Evolutionary conservation across 1,284 basidiomycete species (phyloP).

Genomic region (Cryptococcus maquisensis): DNA sequence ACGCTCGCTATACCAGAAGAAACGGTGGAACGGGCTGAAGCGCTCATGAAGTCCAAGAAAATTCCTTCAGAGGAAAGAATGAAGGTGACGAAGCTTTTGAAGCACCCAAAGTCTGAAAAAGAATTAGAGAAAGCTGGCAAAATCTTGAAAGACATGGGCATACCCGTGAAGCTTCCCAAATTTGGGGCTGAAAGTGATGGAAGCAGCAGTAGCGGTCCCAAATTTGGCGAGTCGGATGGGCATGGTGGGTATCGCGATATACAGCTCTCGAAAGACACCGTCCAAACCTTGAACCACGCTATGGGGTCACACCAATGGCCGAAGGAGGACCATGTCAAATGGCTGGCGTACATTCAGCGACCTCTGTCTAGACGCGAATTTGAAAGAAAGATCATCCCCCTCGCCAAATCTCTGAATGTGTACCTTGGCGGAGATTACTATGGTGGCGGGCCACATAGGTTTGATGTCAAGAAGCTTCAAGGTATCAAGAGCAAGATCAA

Average conservation of each 20-base stretch:
- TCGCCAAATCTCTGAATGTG: constrained; percentile 4
- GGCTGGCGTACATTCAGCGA: constrained; percentile 1
- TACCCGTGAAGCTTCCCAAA: constrained; percentile 1
- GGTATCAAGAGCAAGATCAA: neutral
- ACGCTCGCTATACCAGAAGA: constrained; percentile 9
- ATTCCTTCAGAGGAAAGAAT: neutral
- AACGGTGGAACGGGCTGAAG: constrained; percentile 4
- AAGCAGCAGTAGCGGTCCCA: neutral
- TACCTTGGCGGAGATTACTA: constrained; percentile 6
- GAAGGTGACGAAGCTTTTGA: constrained; percentile 1
- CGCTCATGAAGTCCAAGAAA: neutral
- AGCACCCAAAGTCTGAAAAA: constrained; percentile 5
- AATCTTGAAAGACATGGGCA: constrained; percentile 1
- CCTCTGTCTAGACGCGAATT: constrained; percentile 6
- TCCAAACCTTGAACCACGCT: neutral
- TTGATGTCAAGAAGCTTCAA: constrained; percentile 1
- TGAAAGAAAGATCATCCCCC: constrained; percentile 7
- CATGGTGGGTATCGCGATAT: constrained; percentile 10
- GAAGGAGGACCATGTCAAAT: neutral
- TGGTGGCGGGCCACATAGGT: constrained; percentile 7
- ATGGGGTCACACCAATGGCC: neutral
- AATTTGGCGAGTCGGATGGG: constrained; percentile 3
- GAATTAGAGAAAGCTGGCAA: neutral
- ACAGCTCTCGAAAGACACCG: neutral
- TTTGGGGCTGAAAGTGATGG: neutral